Base-by-base conservation (phyloP, 805 yeast species). In the Komagataella mondaviorum region DNA sequence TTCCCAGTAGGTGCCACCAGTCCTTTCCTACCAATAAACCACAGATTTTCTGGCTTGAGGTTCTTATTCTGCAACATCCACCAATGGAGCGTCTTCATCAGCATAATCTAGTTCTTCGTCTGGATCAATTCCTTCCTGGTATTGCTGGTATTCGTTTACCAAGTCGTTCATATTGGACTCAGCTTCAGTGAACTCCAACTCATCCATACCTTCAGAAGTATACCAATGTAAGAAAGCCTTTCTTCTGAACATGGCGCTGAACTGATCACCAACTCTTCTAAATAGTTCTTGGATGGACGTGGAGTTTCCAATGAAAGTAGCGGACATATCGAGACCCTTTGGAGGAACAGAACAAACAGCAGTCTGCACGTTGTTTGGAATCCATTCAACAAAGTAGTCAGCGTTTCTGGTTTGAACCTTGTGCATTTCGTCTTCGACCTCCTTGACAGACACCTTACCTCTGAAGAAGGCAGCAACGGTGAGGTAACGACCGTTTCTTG, bases 161-260 rank as follows among this genome's bases (percentile, higher is more conserved):
- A 89, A 75, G 70, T 89, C 96, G 59, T 78, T 79, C 89, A 89
- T 81, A 67, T 89, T 86, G 51, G 91, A 82, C 71, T 88, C 95
- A 51, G 96, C 96, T 73, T 89, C 96, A 53, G 88, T 80, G 69
- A 89, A 89, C 72, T 89, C 96, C 75, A 83, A 77, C 71, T 85
- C 95, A 64, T 89, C 96, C 96, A 89, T 89, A 73, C 96, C 96
- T 71, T 89, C 96, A 59, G 83, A 78, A 7, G 93, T 86, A 71
- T 88, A 89, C 96, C 96, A 89, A 70, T 89, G 96, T 71, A 89
- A 82, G 81, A 89, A 89, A 56, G 96, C 96, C 69, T 84, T 85
- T 73, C 93, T 87, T 67, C 87, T 80, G 71, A 85, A 89, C 96
- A 89, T 89, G 55, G 89, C 90, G 59, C 83, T 75, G 71, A 89